Percentiles rank a stretch among this genome's conserved stretches.
Evolutionary conservation across 345 rosid species (phyloP).

Genomic region (Crucihimalaya himalaica): DNA sequence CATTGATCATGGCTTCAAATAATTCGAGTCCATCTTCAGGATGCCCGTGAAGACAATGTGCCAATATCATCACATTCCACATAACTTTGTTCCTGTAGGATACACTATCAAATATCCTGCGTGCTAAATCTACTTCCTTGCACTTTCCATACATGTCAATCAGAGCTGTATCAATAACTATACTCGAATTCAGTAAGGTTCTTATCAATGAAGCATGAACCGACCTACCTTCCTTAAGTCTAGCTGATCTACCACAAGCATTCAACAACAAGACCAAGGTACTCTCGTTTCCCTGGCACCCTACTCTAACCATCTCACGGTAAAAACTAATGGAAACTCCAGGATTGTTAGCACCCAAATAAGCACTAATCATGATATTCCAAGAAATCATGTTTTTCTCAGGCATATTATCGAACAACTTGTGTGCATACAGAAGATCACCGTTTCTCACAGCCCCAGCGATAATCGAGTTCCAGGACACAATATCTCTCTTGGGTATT

Average conservation of each 20-base stretch:
- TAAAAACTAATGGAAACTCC: slow-evolving; percentile 61
- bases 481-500: slow-evolving; percentile 53
- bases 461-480: slow-evolving; percentile 57
- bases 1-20: slow-evolving; percentile 46
- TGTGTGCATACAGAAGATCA: slow-evolving; percentile 45
- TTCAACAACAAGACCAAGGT: slow-evolving; percentile 50
- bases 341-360: slow-evolving; percentile 52
- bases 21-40: slow-evolving; percentile 60
- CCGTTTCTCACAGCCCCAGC: slow-evolving; percentile 38
- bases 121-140: slow-evolving; percentile 54
- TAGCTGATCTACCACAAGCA: slow-evolving; percentile 67
- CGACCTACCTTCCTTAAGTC: slow-evolving; percentile 70
- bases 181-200: slow-evolving; percentile 32
- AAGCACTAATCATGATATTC: slow-evolving; percentile 65
- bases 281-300: slow-evolving; percentile 45
- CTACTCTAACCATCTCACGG: slow-evolving; percentile 52
- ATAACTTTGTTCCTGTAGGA: slow-evolving; percentile 49
- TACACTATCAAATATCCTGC: slow-evolving; percentile 51
- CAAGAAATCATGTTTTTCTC: slow-evolving; percentile 54
- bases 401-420: slow-evolving; percentile 54
- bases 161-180: slow-evolving; percentile 53
- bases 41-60: slow-evolving; percentile 72
- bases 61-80: slow-evolving; percentile 83
- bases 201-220: slow-evolving; percentile 59
- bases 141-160: slow-evolving; percentile 70